These are phyloP conservation scores for Chrysanthemum lavandulifolium DNA, from an alignment of 129 eudicot species.

Conservation along the genomic window DNA sequence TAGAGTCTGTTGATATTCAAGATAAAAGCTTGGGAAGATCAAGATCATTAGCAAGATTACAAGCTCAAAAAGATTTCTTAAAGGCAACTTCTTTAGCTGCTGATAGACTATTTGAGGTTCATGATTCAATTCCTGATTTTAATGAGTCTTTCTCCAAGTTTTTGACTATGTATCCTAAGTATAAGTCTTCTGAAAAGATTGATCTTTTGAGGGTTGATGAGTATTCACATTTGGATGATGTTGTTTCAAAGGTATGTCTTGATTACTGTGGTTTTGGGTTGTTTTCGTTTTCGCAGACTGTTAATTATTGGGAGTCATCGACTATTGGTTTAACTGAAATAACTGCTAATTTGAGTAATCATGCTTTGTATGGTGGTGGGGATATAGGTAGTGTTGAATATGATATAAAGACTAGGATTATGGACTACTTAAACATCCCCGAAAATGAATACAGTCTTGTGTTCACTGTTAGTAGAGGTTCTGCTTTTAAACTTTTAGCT, in stretches of 20 bases:
- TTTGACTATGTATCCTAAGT: constrained; percentile 52
- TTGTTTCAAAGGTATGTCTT: constrained; percentile 57
- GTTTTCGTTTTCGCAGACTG: constrained; percentile 55
- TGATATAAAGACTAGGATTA: constrained; percentile 51
- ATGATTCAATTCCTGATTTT: constrained; percentile 42
- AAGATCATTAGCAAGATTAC: constrained; percentile 50
- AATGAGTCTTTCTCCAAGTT: constrained; percentile 46
- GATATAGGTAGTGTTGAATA: constrained; percentile 51
- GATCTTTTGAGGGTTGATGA: constrained; percentile 49
- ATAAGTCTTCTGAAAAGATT: constrained; percentile 47
- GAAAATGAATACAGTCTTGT: constrained; percentile 57
- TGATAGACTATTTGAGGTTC: constrained; percentile 29
- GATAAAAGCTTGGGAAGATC: constrained; percentile 51
- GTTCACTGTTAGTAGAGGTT: constrained; percentile 58
- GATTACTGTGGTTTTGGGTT: constrained; percentile 66
- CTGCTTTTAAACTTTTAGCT: constrained; percentile 54
- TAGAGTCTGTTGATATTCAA: constrained; percentile 36
- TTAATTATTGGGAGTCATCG: constrained; percentile 53
- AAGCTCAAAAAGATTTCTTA: constrained; percentile 55
- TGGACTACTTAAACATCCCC: constrained; percentile 63
- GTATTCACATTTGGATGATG: constrained; percentile 46
- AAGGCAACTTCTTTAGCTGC: constrained; percentile 54
- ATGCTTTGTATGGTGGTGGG: constrained; percentile 57
- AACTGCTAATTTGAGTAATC: constrained; percentile 50
- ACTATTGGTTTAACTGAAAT: constrained; percentile 52